These are phyloP conservation scores for Termitomyces sp. DNA, from an alignment of 768 basidiomycete genomes.

Conservation along the genomic window DNA sequence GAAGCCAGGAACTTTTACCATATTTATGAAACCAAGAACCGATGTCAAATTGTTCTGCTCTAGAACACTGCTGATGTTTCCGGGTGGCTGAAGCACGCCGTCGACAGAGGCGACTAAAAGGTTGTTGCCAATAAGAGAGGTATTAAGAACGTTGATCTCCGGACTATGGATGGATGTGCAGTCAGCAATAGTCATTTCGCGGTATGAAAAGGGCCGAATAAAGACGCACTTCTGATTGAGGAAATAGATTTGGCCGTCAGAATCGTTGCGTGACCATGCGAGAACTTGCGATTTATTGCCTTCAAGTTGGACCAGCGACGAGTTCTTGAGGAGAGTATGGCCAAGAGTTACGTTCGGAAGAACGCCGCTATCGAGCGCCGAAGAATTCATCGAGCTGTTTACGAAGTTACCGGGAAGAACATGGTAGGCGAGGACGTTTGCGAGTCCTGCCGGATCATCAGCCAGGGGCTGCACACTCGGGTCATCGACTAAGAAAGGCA, in stretches of 20 bases:
- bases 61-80: constrained; percentile 36
- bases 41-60: constrained; percentile 35
- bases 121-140: constrained; percentile 29
- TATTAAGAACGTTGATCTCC: constrained; percentile 25
- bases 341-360: constrained; percentile 59
- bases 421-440: constrained; percentile 15
- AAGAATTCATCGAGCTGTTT: constrained; percentile 8
- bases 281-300: constrained; percentile 55
- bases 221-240: constrained; percentile 43
- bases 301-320: constrained; percentile 45
- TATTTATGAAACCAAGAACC: constrained; percentile 25
- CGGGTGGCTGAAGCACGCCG: constrained; percentile 49
- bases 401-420: constrained; percentile 15
- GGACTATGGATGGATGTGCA: constrained; percentile 3
- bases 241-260: constrained; percentile 32
- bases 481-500: constrained; percentile 9
- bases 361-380: constrained; percentile 27
- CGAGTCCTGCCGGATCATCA: constrained; percentile 4
- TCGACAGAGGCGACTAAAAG: constrained; percentile 41
- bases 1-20: constrained; percentile 17
- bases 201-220: no score
- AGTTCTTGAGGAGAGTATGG: constrained; percentile 52
- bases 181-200: not conserved
- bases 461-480: not conserved
- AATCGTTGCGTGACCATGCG: constrained; percentile 33